Conservation (phyloP, 495 filamentous ascomycete species). For the Monascus purpureus region DNA sequence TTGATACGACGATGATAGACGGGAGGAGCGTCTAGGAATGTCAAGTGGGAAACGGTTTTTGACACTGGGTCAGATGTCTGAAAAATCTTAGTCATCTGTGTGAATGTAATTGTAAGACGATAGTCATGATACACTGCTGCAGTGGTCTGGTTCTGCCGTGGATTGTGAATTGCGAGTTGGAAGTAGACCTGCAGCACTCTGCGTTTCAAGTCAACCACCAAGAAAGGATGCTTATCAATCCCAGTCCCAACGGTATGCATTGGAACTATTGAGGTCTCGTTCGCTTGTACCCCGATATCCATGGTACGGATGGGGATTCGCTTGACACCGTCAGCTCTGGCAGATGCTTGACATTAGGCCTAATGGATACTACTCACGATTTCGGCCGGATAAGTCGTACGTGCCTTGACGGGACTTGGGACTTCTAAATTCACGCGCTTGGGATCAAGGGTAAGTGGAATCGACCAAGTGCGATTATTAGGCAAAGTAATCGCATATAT, state of each 20-base stretch:
- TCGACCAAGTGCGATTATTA: slow-evolving; percentile 3
- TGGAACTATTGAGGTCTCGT: slow-evolving; percentile 13
- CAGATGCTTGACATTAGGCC: neutral
- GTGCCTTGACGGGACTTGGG: slow-evolving; percentile 15
- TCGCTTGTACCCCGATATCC: slow-evolving; percentile 18
- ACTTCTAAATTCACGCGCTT: slow-evolving; percentile 6
- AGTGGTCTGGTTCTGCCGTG: neutral
- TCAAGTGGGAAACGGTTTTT: slow-evolving; percentile 33
- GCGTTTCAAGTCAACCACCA: slow-evolving; percentile 15
- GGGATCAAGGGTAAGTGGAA: slow-evolving; percentile 10
- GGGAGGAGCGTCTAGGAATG: slow-evolving; percentile 51
- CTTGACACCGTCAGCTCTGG: slow-evolving; percentile 4
- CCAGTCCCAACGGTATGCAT: slow-evolving; percentile 15
- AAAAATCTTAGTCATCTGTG: slow-evolving; percentile 43
- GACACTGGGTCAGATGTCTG: slow-evolving; percentile 18
- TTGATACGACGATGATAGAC: slow-evolving; percentile 43
- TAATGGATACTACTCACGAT: slow-evolving; percentile 13
- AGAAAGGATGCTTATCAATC: slow-evolving; percentile 1
- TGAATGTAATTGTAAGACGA: slow-evolving; percentile 49
- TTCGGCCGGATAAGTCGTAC: slow-evolving; percentile 14
- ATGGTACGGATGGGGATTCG: slow-evolving; percentile 14
- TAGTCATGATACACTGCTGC: slow-evolving; percentile 17
- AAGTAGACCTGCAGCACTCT: slow-evolving; percentile 18
- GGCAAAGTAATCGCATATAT: slow-evolving; percentile 14
- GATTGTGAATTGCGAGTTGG: slow-evolving; percentile 6